Evolutionary conservation across 768 basidiomycete species (phyloP).

Genomic region (Tylopilus felleus): DNA sequence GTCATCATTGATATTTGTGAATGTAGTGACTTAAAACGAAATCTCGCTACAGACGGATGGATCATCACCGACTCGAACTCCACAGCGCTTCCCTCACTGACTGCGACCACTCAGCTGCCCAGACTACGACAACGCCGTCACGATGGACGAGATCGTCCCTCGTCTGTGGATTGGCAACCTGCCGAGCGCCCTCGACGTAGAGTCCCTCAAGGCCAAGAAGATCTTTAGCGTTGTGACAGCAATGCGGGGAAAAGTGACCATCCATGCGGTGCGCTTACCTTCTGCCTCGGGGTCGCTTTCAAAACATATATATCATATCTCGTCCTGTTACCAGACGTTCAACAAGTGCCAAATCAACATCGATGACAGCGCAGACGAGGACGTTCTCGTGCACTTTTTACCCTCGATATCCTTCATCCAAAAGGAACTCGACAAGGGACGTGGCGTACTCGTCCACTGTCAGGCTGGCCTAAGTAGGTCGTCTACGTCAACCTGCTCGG

Average conservation of each 20-base stretch:
- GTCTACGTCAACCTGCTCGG: not conserved
- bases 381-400: constrained; percentile 75
- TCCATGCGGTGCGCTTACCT: constrained; percentile 51
- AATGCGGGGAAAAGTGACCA: constrained; percentile 65
- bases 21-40: not conserved
- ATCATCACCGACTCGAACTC: no score
- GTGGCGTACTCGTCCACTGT: constrained; percentile 86
- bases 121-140: not conserved
- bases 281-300: not conserved
- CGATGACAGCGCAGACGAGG: constrained; percentile 71
- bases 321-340: constrained; percentile 55
- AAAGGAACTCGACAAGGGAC: constrained; percentile 67
- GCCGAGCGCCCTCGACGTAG: constrained; percentile 60
- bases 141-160: constrained; percentile 77
- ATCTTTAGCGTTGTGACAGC: constrained; percentile 73
- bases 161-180: constrained; percentile 86
- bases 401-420: constrained; percentile 83
- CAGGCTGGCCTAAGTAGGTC: constrained; percentile 83
- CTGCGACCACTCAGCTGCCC: not conserved
- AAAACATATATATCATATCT: not conserved
- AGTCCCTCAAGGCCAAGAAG: constrained; percentile 60
- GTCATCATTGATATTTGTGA: no score
- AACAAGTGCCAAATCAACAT: constrained; percentile 74
- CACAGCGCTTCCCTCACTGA: no score
- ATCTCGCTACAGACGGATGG: no score